Percentiles rank a stretch among this genome's conserved stretches.
These are phyloP conservation scores for Aquilaria yunnanensis DNA, from an alignment of 345 rosid genomes.

Conservation along the genomic window DNA sequence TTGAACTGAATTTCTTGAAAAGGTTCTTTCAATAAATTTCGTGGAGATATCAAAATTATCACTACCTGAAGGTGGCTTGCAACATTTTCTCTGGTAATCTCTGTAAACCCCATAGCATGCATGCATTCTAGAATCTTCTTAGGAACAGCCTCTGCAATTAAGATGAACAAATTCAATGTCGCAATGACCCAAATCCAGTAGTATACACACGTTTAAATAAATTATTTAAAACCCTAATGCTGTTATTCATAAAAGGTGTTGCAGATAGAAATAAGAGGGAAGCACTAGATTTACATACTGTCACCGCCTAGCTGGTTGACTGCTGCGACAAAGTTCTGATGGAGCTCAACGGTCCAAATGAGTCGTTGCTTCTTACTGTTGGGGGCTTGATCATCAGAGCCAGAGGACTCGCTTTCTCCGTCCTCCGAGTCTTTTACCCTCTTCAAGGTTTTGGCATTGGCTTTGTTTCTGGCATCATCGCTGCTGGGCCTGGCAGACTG, in stretches of 20 bases:
- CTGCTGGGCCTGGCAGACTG: neutral
- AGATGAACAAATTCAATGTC: neutral
- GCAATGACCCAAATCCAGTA: too few relatives aligned
- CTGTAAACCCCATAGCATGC: slow-evolving; percentile 24
- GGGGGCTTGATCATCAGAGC: slow-evolving; percentile 2
- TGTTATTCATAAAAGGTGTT: too few relatives aligned
- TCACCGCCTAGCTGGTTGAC: slow-evolving; percentile 21
- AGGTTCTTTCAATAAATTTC: neutral
- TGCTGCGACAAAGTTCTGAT: slow-evolving; percentile 21
- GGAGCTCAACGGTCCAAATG: slow-evolving; percentile 28
- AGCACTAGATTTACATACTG: slow-evolving; percentile 12
- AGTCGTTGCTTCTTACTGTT: slow-evolving; percentile 20
- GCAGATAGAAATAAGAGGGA: too few relatives aligned
- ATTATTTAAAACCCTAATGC: neutral
- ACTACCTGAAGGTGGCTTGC: slow-evolving; percentile 41
- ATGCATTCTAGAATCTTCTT: slow-evolving; percentile 33
- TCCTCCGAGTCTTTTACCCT: slow-evolving; percentile 7
- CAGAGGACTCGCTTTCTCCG: neutral
- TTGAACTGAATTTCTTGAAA: neutral
- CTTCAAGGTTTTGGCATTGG: slow-evolving; percentile 1
- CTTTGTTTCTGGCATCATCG: neutral
- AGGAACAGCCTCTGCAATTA: slow-evolving; percentile 33
- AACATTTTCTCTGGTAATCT: slow-evolving; percentile 27
- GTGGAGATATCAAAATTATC: neutral
- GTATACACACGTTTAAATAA: too few relatives aligned